Base-by-base conservation (phyloP, 805 yeast species). In the Hemisphaericaspora nanyangensis region DNA sequence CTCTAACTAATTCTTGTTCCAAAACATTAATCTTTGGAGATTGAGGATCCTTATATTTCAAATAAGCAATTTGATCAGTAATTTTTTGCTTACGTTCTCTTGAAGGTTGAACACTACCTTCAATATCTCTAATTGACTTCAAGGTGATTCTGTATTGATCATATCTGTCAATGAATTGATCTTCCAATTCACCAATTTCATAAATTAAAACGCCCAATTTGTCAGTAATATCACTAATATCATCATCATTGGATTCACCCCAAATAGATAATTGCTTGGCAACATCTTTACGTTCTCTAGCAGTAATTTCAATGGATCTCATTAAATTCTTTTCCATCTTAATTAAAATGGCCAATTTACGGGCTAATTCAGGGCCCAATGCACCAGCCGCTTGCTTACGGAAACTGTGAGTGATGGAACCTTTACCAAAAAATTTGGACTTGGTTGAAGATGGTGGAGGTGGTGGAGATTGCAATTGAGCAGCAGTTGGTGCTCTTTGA, bases 211-310 rank as follows among this genome's bases (percentile, higher is more conserved):
- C 97, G 62, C 98, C 98, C 63, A 91, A 79, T 71, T 93, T 90
- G 71, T 91, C 99, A 52, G 98, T 91, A 49, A 91, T 89, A 66
- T 91, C 98, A 46, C 93, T 81, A 40, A 91, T 95, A 58, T 91
- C 99, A 58, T 91, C 98, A 63, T 91, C 98, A 61, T 90, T 89
- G 61, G 85, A 95, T 65, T 86, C 96, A 72, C 99, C 99, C 99
- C 99, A 91, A 52, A 83, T 65, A 26, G 97, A 89, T 63, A 91
- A 79, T 74, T 91, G 98, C 75, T 89, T 90, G 55, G 98, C 99
- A 52, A 90, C 96, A 57, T 85, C 90, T 64, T 90, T 82, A 65
- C 97, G 82, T 75, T 93, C 98, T 56, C 85, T 79, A 52, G 97
- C 88, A 44, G 88, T 90, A 49, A 87, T 75, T 73, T 93, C 98